These are phyloP conservation scores for Wickerhamiella nectarea DNA, from an alignment of 805 yeast genomes.

Conservation along the genomic window DNA sequence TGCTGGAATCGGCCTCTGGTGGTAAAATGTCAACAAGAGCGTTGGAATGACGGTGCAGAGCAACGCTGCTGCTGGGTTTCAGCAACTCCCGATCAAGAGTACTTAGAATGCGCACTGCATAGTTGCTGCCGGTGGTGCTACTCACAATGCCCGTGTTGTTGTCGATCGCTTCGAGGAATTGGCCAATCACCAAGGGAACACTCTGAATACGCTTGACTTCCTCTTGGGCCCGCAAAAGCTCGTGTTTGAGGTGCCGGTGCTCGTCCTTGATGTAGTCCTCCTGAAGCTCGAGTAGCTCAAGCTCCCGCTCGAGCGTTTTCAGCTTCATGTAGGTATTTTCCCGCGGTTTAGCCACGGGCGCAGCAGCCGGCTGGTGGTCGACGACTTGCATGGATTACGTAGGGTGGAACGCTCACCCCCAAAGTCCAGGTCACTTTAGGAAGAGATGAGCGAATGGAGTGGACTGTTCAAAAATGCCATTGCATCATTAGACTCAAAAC, in stretches of 20 bases:
- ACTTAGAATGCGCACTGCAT: conserved; percentile 87
- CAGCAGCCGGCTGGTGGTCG: too few relatives aligned
- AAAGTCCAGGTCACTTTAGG: too few relatives aligned
- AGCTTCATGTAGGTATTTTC: conserved; percentile 68
- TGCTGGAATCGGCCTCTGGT: conserved; percentile 96
- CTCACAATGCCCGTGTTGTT: conserved; percentile 93
- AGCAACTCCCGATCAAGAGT: conserved; percentile 89
- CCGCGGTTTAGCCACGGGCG: background rate
- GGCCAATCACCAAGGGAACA: conserved; percentile 96
- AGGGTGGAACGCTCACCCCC: too few relatives aligned
- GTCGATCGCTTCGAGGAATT: conserved; percentile 93
- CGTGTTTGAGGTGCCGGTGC: conserved; percentile 90
- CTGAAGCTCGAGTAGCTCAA: conserved; percentile 70
- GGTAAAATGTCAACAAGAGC: conserved; percentile 95
- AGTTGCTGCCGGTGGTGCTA: conserved; percentile 94
- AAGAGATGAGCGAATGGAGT: conserved; percentile 21
- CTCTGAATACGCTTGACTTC: conserved; percentile 96
- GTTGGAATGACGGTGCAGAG: conserved; percentile 95
- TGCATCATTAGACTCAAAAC: conserved; percentile 29
- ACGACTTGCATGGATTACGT: background rate
- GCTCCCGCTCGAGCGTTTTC: conserved; percentile 81
- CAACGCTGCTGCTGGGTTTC: conserved; percentile 91
- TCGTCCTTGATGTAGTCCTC: conserved; percentile 97
- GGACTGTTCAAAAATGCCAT: conserved; percentile 30
- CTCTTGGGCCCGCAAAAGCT: conserved; percentile 91